Base-by-base conservation (phyloP, 176 grass and related monocot genomes). In the Lolium rigidum region DNA sequence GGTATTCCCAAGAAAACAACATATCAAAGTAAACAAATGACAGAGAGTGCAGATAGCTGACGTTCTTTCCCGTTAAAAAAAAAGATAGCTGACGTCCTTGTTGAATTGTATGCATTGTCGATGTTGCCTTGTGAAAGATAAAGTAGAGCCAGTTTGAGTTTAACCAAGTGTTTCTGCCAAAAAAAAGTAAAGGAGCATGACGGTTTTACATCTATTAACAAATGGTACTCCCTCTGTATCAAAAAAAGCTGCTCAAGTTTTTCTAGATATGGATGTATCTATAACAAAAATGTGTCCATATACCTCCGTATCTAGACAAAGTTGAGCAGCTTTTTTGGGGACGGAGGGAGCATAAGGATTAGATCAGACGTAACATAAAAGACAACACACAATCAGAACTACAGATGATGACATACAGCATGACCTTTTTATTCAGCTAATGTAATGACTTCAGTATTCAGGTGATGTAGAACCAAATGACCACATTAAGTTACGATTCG, bases 121-220 rank as follows among this genome's bases (percentile, higher is more conserved):
- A 92, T 58, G 38, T 81, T 82, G 56, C 83, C 88, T 86, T 90
- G 80, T 39, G 86, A 86, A 82, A 95, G 50, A 81, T 90, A 86
- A 84, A 95, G 92, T 20, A 92, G 65, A 62, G 93, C 86, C 74
- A 88, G 66, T 48, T 92, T 80, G 5, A 95, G 83, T 76, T 62
- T 91, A 81, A 95, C 74, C 63, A 86, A 70, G 70, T 84, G n/a
- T 58, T 89, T 95, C 88, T 95, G 90, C 50, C 60, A 87, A 87
- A 84, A 79, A 87, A 82, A 4, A 57, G 70, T 0, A 0, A 67
- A 68, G 65, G 7, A 86, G 38, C 4, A 37, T 47, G 21, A 82
- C 77, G 31, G 3, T 52, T 66, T 64, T 77, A 56, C 16, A 66
- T 86, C 47, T 82, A 65, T 62, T 80, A 21, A 11, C 3, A 46